Evolutionary conservation across 805 yeast genomes (phyloP).

Genomic region (Lachancea sp.): DNA sequence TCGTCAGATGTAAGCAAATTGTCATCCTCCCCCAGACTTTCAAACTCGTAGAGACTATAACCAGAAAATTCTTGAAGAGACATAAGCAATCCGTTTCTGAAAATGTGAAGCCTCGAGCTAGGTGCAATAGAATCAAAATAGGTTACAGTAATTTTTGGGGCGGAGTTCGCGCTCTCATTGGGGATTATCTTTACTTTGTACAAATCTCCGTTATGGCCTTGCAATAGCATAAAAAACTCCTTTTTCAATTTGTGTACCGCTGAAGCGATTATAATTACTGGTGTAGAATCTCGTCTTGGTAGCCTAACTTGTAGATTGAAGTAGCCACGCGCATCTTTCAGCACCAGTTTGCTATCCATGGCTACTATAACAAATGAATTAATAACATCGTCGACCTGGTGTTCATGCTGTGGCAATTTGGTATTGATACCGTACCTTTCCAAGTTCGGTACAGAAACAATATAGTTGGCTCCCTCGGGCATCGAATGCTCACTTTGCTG

Average conservation of each 20-base stretch:
- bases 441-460: conserved; percentile 60
- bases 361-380: conserved; percentile 45
- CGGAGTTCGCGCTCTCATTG: conserved; percentile 33
- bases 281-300: conserved; percentile 41
- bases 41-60: conserved; percentile 71
- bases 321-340: conserved; percentile 39
- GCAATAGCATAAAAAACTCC: conserved; percentile 61
- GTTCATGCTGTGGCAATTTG: conserved; percentile 1
- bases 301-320: conserved; percentile 41
- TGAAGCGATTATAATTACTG: conserved; percentile 44
- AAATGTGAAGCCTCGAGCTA: conserved; percentile 48
- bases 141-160: conserved; percentile 42
- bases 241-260: conserved; percentile 60
- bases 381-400: conserved; percentile 55
- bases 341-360: conserved; percentile 47
- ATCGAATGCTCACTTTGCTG: conserved; percentile 39
- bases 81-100: conserved; percentile 71
- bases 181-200: conserved; percentile 56
- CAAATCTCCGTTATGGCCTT: conserved; percentile 65
- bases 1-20: conserved; percentile 31
- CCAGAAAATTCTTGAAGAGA: conserved; percentile 59
- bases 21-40: conserved; percentile 59
- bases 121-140: conserved; percentile 76
- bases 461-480: conserved; percentile 32
- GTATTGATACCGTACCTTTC: conserved; percentile 20